A percentile compares a stretch with the other conserved stretches of the same genome.
These are phyloP conservation scores for Dothideomycetes sp. DNA, from an alignment of 2,329 filamentous ascomycete genomes.

Conservation along the genomic window DNA sequence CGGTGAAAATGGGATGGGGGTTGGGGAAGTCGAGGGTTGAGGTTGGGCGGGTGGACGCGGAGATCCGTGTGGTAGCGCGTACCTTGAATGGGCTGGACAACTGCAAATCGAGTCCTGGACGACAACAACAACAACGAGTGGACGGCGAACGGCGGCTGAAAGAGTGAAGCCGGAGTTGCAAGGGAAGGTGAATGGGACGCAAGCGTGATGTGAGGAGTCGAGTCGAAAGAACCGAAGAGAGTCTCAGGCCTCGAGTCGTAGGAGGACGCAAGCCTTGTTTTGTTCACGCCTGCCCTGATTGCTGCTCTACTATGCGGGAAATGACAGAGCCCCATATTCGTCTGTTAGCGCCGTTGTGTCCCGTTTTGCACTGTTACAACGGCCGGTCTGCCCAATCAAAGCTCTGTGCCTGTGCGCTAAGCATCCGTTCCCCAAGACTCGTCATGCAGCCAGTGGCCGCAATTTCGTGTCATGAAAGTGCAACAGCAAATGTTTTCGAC, in stretches of 20 bases:
- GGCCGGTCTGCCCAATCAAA: constrained; percentile 7
- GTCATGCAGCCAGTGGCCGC: no score
- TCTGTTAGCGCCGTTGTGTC: constrained; percentile 11
- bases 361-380: no score
- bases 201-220: constrained; percentile 18
- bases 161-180: constrained; percentile 52
- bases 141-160: constrained; percentile 48
- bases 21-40: constrained; percentile 5
- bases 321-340: no score
- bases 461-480: no score
- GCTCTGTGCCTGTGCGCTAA: no score
- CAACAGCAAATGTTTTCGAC: no score
- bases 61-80: constrained; percentile 5
- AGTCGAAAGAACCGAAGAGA: constrained; percentile 3
- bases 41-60: constrained; percentile 9
- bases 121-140: constrained; percentile 30
- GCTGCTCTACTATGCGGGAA: no score
- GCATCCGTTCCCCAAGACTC: constrained; percentile 7
- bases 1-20: no score
- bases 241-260: constrained; percentile 3
- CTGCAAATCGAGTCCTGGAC: constrained; percentile 7
- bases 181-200: constrained; percentile 14
- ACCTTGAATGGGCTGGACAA: constrained; percentile 6
- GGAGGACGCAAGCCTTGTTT: constrained; percentile 8
- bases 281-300: no score